Percentiles rank a stretch among this genome's conserved stretches.
Conservation (phyloP, 2,329 filamentous ascomycete genomes). For the Cordyceps militaris region DNA sequence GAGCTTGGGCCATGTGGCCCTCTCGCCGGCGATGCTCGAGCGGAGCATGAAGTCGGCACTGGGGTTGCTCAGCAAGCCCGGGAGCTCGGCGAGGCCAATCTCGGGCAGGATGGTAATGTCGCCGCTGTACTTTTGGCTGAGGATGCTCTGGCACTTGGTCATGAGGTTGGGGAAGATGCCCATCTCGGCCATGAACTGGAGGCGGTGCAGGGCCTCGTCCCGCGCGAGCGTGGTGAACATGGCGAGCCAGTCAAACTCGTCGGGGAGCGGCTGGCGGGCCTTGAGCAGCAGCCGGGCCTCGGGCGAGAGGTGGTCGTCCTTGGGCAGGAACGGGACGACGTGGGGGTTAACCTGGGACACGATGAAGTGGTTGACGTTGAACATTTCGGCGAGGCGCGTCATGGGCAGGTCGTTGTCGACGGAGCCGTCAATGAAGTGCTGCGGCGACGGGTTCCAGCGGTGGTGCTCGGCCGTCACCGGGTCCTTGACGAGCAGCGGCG, state of each 20-base stretch:
- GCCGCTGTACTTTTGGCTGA: constrained; percentile 87
- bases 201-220: constrained; percentile 70
- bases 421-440: constrained; percentile 88
- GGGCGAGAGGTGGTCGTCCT: constrained; percentile 56
- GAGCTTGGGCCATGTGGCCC: constrained; percentile 87
- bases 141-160: constrained; percentile 70
- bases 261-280: constrained; percentile 21
- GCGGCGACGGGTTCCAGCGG: constrained; percentile 79
- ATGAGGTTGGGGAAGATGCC: constrained; percentile 73
- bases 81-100: constrained; percentile 66
- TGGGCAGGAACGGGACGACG: constrained; percentile 75
- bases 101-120: constrained; percentile 91
- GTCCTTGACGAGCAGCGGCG: constrained; percentile 76
- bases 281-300: constrained; percentile 23
- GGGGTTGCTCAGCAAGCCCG: constrained; percentile 74
- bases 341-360: constrained; percentile 96
- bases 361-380: constrained; percentile 97
- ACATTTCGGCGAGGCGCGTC: constrained; percentile 84
- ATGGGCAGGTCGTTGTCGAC: constrained; percentile 93
- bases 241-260: constrained; percentile 53
- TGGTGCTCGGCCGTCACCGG: constrained; percentile 68
- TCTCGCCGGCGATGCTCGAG: constrained; percentile 69
- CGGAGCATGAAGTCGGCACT: constrained; percentile 79
- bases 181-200: constrained; percentile 73
- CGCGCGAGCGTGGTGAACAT: constrained; percentile 66